phyloP scores from a whole-genome alignment of 371 early-diverging fungal species.

The Agmasoma carcini region DNA sequence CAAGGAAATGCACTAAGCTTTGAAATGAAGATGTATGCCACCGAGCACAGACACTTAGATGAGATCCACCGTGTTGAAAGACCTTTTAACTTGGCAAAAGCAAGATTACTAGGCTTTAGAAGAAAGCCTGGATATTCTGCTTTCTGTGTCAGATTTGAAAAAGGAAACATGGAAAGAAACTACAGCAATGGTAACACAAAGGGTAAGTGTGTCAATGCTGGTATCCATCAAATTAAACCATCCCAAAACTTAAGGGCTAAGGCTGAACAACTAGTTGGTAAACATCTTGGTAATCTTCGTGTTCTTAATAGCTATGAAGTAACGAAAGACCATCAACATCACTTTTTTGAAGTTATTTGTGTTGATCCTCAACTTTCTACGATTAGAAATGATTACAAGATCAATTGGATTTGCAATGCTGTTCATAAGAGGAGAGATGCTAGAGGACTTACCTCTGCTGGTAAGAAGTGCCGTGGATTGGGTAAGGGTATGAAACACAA shows the following conservation, averaged over 20 bases:
- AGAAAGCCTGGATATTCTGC: constrained; percentile 91
- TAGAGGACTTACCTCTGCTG: constrained; percentile 83
- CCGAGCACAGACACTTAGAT: constrained; percentile 91
- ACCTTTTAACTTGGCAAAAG: constrained; percentile 92
- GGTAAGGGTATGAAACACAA: constrained; percentile 91
- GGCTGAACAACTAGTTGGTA: constrained; percentile 88
- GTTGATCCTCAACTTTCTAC: constrained; percentile 86
- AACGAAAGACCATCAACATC: constrained; percentile 84
- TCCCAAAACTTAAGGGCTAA: constrained; percentile 72
- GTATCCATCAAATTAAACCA: constrained; percentile 86
- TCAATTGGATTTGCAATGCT: constrained; percentile 90
- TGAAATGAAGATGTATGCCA: constrained; percentile 83
- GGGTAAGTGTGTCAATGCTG: constrained; percentile 89
- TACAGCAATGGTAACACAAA: constrained; percentile 83
- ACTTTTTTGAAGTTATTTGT: constrained; percentile 92
- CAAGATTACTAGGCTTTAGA: constrained; percentile 91
- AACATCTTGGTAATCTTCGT: constrained; percentile 75
- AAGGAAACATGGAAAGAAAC: constrained; percentile 80
- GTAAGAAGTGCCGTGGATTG: constrained; percentile 81
- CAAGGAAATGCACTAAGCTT: constrained; percentile 94
- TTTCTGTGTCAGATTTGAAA: constrained; percentile 87
- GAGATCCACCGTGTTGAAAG: constrained; percentile 86
- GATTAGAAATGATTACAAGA: constrained; percentile 84
- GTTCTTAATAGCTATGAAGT: constrained; percentile 97
- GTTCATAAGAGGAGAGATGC: constrained; percentile 93